Percentiles rank a stretch among this genome's conserved stretches.
Evolutionary conservation across 1,284 basidiomycete species (phyloP).

Genomic region (Puccinia polysora): DNA sequence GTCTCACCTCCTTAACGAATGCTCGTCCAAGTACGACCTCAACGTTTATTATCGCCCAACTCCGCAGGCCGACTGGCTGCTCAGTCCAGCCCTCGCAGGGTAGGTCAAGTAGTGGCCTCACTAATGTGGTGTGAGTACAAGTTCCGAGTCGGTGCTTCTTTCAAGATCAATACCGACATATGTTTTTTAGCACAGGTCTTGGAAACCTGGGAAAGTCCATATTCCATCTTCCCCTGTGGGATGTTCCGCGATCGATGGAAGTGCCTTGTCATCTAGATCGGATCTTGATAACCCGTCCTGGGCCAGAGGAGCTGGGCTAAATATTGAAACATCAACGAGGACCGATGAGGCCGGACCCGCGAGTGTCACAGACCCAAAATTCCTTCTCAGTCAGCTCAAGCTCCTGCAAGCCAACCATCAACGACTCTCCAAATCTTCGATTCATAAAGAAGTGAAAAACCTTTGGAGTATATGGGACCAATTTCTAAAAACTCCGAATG

Average conservation of each 20-base stretch:
- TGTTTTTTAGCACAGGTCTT: constrained; percentile 3
- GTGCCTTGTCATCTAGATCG: background rate
- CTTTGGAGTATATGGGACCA: constrained; percentile 32
- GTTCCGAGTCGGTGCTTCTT: no score
- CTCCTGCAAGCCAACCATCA: background rate
- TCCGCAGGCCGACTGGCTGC: background rate
- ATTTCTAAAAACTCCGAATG: constrained; percentile 27
- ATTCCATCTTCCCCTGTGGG: background rate
- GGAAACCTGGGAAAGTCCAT: background rate
- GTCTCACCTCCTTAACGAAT: background rate
- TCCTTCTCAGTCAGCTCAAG: constrained; percentile 13
- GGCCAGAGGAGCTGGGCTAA: background rate
- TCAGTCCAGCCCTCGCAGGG: background rate
- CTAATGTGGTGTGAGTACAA: constrained; percentile 11
- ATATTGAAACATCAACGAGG: background rate
- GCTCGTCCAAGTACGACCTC: background rate
- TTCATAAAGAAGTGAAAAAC: constrained; percentile 10
- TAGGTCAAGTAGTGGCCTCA: background rate
- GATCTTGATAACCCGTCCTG: background rate
- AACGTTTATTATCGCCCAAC: background rate
- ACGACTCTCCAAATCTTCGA: background rate
- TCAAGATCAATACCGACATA: no score
- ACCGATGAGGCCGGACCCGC: constrained; percentile 2
- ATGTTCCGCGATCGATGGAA: background rate
- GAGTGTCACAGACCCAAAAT: background rate